Percentiles rank a stretch among this genome's conserved stretches.
Evolutionary conservation across 2,329 filamentous ascomycete species (phyloP).

Genomic region (Aspergillus sp.): DNA sequence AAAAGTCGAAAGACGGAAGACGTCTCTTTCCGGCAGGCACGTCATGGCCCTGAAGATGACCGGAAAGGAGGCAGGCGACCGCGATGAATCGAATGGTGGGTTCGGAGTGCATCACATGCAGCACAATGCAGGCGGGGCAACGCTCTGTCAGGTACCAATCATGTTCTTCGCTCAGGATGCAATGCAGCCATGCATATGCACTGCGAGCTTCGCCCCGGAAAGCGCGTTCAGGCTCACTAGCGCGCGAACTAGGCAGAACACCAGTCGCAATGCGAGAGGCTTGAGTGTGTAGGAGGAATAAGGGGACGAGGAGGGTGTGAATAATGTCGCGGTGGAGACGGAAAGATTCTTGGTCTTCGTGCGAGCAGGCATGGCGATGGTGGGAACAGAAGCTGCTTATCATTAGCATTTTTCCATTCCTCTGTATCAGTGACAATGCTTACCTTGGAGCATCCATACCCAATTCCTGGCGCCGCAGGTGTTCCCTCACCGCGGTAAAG

Average conservation of each 20-base stretch:
- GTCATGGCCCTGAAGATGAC: constrained; percentile 23
- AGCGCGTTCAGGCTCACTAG: constrained; percentile 50
- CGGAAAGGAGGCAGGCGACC: constrained; percentile 36
- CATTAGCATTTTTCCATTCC: background rate
- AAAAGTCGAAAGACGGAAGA: constrained; percentile 32
- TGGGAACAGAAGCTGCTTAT: constrained; percentile 29
- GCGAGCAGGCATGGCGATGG: constrained; percentile 26
- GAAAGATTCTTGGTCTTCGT: constrained; percentile 28
- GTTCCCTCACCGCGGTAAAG: constrained; percentile 28
- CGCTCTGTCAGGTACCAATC: constrained; percentile 53
- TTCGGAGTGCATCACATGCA: constrained; percentile 39
- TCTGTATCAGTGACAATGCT: background rate
- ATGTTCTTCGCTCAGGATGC: constrained; percentile 50
- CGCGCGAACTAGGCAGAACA: constrained; percentile 42
- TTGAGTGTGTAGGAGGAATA: constrained; percentile 51
- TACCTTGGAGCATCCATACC: constrained; percentile 28
- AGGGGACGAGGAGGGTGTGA: constrained; percentile 52
- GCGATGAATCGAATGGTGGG: constrained; percentile 39
- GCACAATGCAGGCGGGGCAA: constrained; percentile 45
- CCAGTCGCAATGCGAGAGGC: constrained; percentile 48
- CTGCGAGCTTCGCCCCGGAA: constrained; percentile 51
- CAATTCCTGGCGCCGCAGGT: constrained; percentile 29
- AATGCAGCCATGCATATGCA: constrained; percentile 54
- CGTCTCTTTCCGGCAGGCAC: constrained; percentile 11
- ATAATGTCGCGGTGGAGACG: constrained; percentile 53